Evolutionary conservation across 345 rosid species (phyloP), one percentile per base, ranked within the genome.

Genomic region (Streptanthus diversifolius): DNA sequence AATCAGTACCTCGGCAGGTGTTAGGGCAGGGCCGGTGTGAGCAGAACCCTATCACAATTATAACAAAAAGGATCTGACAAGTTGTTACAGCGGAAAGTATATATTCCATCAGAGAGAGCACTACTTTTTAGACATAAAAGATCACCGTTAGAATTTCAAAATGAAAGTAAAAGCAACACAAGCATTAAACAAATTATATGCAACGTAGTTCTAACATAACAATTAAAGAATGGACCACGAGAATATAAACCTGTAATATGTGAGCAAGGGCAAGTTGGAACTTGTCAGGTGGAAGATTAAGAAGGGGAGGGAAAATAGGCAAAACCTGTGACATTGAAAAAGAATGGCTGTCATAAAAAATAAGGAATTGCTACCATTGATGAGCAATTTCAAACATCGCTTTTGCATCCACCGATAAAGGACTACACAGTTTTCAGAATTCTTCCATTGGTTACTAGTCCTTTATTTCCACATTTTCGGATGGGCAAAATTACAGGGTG

Each of bases 21-120:
- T 93, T 80, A 93, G 82, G 49, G 99, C 99, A 72, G 99, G 99
- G 79, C 99, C 97, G 4, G 97, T 89, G 78, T 91, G 96, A 70
- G 99, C 95, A 56, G 99, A 89, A 80, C 99, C 99, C 99, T 93
- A 90, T 67, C 77, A 80, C 70, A 39, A 59, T 74, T 35, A 66
- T 44, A 65, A 66, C 39, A 66, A 59, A 51, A 43, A 70, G 6
- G 47, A 63, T 36, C 29, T n/a, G 66, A 57, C 5, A 36, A 47
- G 47, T 63, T 51, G 44, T 59, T 36, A 71, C 59, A 57, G 14
- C 5, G 66, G 57, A 60, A 57, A 71, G 45, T 17, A 57, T 22
- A 44, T 36, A 24, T 32, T 45, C 36, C 3, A 18, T 3, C 33
- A 45, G 74, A 70, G 41, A 21, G 29, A 45, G 45, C 47, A 54